Evolutionary conservation across 768 basidiomycete species (phyloP).

Genomic region (Agaricus bisporus): DNA sequence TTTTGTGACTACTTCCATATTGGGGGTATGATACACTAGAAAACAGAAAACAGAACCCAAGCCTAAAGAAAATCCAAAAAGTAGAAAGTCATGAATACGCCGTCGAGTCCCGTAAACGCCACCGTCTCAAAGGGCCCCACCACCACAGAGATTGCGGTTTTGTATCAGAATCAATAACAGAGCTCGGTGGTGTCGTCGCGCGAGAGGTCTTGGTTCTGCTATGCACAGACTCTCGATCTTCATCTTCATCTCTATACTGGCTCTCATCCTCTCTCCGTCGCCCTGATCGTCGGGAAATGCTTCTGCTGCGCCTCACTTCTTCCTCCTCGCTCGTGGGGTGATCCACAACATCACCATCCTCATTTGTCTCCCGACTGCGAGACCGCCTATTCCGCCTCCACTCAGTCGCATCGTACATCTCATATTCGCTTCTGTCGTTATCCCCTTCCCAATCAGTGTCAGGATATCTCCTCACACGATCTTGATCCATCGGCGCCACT

Average conservation of each 20-base stretch:
- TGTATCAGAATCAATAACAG: conserved; percentile 9
- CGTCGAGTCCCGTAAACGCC: conserved; percentile 76
- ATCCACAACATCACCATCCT: background rate
- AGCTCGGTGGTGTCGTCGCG: conserved; percentile 8
- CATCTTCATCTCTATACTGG: background rate
- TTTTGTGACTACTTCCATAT: background rate
- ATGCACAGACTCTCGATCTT: background rate
- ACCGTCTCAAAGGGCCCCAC: conserved; percentile 73
- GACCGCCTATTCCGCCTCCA: conserved; percentile 4
- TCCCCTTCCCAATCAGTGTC: conserved; percentile 14
- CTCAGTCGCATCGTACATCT: conserved; percentile 10
- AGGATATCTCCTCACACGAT: conserved; percentile 8
- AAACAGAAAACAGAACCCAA: background rate
- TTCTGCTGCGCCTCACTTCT: background rate
- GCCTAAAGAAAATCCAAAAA: background rate
- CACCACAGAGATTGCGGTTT: conserved; percentile 55
- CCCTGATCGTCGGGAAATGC: background rate
- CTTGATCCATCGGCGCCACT: conserved; percentile 14
- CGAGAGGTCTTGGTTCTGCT: background rate
- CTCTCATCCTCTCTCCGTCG: background rate
- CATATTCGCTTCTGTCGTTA: conserved; percentile 19
- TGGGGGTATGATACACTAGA: background rate
- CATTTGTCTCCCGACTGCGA: background rate
- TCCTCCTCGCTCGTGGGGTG: conserved; percentile 9
- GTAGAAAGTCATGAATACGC: conserved; percentile 36